These are phyloP conservation scores for Aspergillus sojae DNA, from an alignment of 2,329 filamentous ascomycete genomes.

Conservation along the genomic window DNA sequence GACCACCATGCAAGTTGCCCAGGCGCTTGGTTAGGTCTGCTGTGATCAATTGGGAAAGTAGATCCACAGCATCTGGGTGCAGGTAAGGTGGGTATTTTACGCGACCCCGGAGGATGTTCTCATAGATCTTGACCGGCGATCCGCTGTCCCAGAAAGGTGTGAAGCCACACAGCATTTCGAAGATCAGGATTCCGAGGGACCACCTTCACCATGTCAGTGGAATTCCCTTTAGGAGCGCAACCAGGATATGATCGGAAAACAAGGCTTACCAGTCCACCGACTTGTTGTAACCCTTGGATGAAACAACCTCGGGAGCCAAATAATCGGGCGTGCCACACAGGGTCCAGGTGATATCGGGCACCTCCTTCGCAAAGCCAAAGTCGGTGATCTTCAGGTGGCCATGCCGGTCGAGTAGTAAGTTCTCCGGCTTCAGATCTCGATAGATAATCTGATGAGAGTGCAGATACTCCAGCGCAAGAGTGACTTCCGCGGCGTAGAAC, in stretches of 20 bases:
- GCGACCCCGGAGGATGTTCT: constrained; percentile 94
- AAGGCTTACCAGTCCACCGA: constrained; percentile 89
- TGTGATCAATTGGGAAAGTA: constrained; percentile 91
- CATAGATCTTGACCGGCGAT: constrained; percentile 98
- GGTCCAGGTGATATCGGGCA: constrained; percentile 99
- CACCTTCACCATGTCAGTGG: constrained; percentile 64
- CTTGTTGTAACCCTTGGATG: constrained; percentile 99
- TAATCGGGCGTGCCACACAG: constrained; percentile 97
- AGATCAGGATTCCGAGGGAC: constrained; percentile 97
- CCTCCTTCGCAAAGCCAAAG: constrained; percentile 97
- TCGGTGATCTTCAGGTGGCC: constrained; percentile 97
- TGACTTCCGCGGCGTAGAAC: constrained; percentile 98
- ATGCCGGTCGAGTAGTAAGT: constrained; percentile 86
- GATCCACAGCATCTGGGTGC: constrained; percentile 88
- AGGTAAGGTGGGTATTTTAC: constrained; percentile 98
- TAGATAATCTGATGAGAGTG: constrained; percentile 97
- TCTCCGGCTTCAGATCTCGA: constrained; percentile 94
- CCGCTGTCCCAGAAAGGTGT: constrained; percentile 99
- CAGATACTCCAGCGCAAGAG: constrained; percentile 90
- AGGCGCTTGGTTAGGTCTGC: constrained; percentile 91
- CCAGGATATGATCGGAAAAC: background rate
- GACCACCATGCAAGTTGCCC: constrained; percentile 89
- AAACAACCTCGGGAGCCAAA: constrained; percentile 95
- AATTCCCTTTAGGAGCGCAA: too few species aligned
- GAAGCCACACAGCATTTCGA: constrained; percentile 99